A percentile compares a stretch with the other conserved stretches of the same genome.
Conservation (phyloP, 1,284 basidiomycete species). For the Leccinum fallax region DNA sequence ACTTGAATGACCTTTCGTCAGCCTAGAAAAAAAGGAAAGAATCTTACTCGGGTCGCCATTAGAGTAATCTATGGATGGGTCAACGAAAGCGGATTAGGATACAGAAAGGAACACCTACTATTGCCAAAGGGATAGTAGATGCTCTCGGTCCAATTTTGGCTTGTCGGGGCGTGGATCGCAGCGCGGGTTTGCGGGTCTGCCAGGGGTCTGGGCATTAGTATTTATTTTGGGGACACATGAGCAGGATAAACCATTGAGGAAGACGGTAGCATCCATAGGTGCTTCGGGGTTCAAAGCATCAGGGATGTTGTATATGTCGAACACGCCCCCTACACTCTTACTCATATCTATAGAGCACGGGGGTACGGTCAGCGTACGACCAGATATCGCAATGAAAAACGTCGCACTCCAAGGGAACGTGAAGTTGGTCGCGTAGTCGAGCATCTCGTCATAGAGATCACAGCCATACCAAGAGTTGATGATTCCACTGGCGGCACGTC, state of each 20-base stretch:
- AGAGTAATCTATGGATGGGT: constrained; percentile 15
- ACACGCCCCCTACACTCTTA: constrained; percentile 38
- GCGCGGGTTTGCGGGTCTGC: constrained; percentile 54
- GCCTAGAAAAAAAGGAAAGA: neutral
- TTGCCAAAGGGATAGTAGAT: constrained; percentile 55
- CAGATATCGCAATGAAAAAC: neutral
- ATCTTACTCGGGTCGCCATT: constrained; percentile 47
- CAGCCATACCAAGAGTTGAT: constrained; percentile 67
- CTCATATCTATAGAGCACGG: constrained; percentile 37
- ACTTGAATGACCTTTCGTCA: constrained; percentile 1
- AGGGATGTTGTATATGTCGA: constrained; percentile 55
- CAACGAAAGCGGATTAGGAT: constrained; percentile 12
- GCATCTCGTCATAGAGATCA: constrained; percentile 50
- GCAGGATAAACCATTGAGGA: constrained; percentile 57
- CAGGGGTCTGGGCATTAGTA: neutral
- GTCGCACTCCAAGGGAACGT: constrained; percentile 67
- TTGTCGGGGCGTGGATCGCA: constrained; percentile 71
- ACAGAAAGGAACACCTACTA: constrained; percentile 24
- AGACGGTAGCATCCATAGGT: constrained; percentile 50
- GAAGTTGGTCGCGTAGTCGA: constrained; percentile 64
- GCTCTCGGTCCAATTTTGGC: constrained; percentile 54
- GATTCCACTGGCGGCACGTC: constrained; percentile 46
- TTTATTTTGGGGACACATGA: neutral
- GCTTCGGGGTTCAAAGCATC: constrained; percentile 54
- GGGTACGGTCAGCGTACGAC: constrained; percentile 4